phyloP scores from a whole-genome alignment of 2,329 filamentous ascomycete species.

The Diaporthe ilicicola region DNA sequence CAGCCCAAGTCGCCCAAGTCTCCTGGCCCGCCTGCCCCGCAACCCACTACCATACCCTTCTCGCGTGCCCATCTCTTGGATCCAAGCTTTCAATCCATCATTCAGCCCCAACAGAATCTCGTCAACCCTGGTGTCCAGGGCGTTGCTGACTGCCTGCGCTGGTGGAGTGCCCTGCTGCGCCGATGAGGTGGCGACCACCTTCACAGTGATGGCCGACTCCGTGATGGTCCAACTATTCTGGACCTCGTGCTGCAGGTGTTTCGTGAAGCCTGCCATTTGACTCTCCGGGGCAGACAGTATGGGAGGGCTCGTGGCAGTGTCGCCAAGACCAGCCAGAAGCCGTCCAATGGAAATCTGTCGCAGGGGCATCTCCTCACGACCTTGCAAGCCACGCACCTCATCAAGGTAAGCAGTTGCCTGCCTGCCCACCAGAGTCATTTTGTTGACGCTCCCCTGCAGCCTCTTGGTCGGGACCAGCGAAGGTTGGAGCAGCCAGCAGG shows the following conservation, averaged over 20 bases:
- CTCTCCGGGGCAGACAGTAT: constrained; percentile 35
- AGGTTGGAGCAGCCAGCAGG: constrained; percentile 27
- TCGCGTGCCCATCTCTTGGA: neutral
- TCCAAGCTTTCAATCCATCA: constrained; percentile 21
- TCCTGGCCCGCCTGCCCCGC: neutral
- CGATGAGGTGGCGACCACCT: constrained; percentile 45
- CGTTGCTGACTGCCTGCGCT: constrained; percentile 44
- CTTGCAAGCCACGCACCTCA: neutral
- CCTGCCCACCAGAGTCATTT: constrained; percentile 8
- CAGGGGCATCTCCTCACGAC: constrained; percentile 2
- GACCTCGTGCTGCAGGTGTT: constrained; percentile 55
- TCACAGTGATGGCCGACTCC: constrained; percentile 47
- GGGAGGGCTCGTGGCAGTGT: neutral
- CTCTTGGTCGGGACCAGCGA: neutral
- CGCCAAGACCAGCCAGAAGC: constrained; percentile 14
- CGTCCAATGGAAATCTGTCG: neutral
- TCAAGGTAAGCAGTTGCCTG: constrained; percentile 14
- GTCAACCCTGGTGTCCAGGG: constrained; percentile 29
- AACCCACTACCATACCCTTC: neutral
- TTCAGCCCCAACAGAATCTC: constrained; percentile 14
- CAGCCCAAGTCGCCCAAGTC: neutral
- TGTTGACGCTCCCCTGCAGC: constrained; percentile 10
- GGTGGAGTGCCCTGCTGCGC: constrained; percentile 45
- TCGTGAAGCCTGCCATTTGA: constrained; percentile 50
- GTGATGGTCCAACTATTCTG: constrained; percentile 53